phyloP scores from a whole-genome alignment of 2,329 filamentous ascomycete genomes.

The Trichoderma harzianum region DNA sequence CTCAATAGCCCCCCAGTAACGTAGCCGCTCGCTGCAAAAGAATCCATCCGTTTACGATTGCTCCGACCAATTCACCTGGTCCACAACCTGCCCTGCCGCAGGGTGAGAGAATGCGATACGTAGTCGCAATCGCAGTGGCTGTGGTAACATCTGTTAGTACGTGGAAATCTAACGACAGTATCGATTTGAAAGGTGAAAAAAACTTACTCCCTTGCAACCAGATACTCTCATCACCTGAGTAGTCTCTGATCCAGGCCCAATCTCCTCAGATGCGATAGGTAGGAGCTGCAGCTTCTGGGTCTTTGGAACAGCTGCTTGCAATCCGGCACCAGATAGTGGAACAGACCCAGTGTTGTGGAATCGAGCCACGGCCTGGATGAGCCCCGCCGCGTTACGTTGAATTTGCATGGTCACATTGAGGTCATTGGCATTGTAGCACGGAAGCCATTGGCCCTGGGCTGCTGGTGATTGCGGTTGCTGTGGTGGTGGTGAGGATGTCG shows the following conservation, averaged over 20 bases:
- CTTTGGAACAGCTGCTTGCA: slow-evolving; percentile 96
- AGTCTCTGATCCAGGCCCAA: slow-evolving; percentile 75
- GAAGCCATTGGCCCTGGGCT: slow-evolving; percentile 53
- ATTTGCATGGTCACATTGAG: slow-evolving; percentile 77
- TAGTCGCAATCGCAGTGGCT: slow-evolving; percentile 82
- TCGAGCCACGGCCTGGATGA: slow-evolving; percentile 75
- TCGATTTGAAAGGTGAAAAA: background rate
- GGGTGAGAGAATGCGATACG: slow-evolving; percentile 78
- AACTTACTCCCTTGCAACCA: slow-evolving; percentile 82
- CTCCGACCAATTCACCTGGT: slow-evolving; percentile 97
- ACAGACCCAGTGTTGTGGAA: slow-evolving; percentile 74
- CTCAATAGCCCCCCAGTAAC: background rate
- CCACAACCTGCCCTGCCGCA: slow-evolving; percentile 67
- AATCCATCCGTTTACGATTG: slow-evolving; percentile 42
- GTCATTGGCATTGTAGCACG: slow-evolving; percentile 83
- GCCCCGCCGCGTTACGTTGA: slow-evolving; percentile 75
- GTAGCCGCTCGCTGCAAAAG: background rate
- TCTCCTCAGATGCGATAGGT: slow-evolving; percentile 77
- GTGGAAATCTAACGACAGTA: background rate
- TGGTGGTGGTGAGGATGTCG: slow-evolving; percentile 48
- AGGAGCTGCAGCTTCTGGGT: slow-evolving; percentile 91
- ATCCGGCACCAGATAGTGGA: slow-evolving; percentile 67
- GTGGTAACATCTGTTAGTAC: slow-evolving; percentile 14
- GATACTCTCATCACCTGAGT: slow-evolving; percentile 87
- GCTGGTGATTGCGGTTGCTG: slow-evolving; percentile 35